Percentiles rank a stretch among this genome's conserved stretches.
Conservation (phyloP, 2,329 filamentous ascomycete species). For the Botrytis squamosa region DNA sequence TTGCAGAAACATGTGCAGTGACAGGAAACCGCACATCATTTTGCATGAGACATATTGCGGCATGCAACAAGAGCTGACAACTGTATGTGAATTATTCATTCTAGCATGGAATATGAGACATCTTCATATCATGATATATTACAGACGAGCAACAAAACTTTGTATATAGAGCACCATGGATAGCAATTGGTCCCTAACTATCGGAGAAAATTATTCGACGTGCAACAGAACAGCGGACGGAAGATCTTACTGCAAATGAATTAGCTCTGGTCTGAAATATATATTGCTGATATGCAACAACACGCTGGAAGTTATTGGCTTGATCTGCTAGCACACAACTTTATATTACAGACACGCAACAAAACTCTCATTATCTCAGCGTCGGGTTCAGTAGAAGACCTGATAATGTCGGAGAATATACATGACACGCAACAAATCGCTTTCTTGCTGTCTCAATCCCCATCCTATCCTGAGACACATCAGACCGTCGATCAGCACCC, state of each 20-base stretch:
- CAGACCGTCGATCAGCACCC: too few species aligned
- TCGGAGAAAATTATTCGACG: neutral
- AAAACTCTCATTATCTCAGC: neutral
- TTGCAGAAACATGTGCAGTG: neutral
- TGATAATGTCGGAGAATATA: neutral
- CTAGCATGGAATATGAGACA: neutral
- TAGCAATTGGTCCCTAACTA: neutral
- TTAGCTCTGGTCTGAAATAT: neutral
- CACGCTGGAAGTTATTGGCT: neutral
- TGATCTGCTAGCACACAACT: neutral
- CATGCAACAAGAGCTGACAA: neutral
- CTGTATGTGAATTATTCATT: neutral
- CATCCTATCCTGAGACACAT: neutral
- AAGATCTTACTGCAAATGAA: neutral
- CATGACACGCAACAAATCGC: neutral
- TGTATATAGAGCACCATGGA: neutral
- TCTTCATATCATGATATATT: neutral
- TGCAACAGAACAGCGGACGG: neutral
- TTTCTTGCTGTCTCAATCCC: neutral
- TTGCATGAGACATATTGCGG: neutral
- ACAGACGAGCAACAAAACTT: neutral
- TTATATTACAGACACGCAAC: constrained; percentile 4
- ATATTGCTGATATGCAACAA: constrained; percentile 8
- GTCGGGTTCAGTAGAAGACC: neutral
- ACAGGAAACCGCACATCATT: neutral